Evolutionary conservation across 169 alveolate species (phyloP), one percentile per base, ranked within the genome.

Genomic region (Eimeria necatrix): DNA sequence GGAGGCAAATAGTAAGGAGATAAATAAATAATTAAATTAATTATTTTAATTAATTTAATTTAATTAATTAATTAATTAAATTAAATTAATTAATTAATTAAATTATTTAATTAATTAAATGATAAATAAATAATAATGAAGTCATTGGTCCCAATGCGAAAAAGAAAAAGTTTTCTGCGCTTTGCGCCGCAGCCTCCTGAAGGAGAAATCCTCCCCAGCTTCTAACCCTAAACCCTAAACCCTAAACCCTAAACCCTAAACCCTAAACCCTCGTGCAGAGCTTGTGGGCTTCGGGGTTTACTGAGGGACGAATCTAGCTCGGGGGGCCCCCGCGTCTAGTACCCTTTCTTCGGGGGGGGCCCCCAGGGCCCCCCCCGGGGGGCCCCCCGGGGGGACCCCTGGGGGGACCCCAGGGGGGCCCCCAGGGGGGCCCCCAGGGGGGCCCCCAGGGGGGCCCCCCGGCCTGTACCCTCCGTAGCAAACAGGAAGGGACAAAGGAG

Each of bases 201-300:
- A 74, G 85, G 85, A n/a, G 85, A 74, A 32, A 20, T 41, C 24
- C 9, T 74, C 85, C 85, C 85, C 59, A 74, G 56, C 59, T 74
- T 6, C 59, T 74, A 32, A 41, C 32, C 3, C 85, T 26, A 26
- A 26, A 74, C 60, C 85, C 85, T 26, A 71, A 71, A 32, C 81
- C 46, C 73, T 61, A 7, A 18, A n/a, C 73, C 73, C 7, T 8
- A 8, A 68, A 68, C 78, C 78, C 78, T 68, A 68, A 14, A 68
- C 78, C 78, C 78, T 68, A 68, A 68, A 68, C 78, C 78, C 78
- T 68, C n/a, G n/a, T n/a, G n/a, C n/a, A n/a, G n/a, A n/a, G n/a
- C n/a, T n/a, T 14, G 14, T 9, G 64, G 64, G 64, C 64, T 56
- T 56, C 64, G 64, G 64, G 14, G 8, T 56, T 56, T 56, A 56